Conservation (phyloP, 2,329 filamentous ascomycete species). For the Mollisiaceae sp. region DNA sequence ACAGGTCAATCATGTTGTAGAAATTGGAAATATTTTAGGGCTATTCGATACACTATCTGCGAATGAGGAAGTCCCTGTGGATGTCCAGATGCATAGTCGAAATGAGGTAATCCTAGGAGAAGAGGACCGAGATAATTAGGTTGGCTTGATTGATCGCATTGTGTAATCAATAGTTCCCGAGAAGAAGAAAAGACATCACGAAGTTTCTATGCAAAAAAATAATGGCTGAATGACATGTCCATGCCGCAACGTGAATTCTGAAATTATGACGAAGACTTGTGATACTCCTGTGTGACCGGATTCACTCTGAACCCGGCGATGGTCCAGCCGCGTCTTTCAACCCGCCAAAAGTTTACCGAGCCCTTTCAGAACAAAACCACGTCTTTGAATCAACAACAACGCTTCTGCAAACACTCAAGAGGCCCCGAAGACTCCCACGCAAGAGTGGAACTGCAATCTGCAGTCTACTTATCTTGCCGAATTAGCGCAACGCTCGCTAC, state of each 20-base stretch:
- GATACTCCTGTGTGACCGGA: slow-evolving; percentile 14
- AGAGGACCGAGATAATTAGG: background rate
- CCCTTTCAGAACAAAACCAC: slow-evolving; percentile 5
- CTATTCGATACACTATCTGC: background rate
- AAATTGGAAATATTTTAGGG: background rate
- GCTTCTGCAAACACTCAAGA: slow-evolving; percentile 1
- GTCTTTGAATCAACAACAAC: background rate
- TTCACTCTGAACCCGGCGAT: background rate
- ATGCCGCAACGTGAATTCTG: background rate
- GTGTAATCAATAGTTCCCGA: background rate
- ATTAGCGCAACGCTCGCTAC: background rate
- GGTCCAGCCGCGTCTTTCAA: slow-evolving; percentile 2
- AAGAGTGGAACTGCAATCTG: slow-evolving; percentile 9
- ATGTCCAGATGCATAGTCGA: background rate
- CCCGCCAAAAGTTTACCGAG: background rate
- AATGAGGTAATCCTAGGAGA: background rate
- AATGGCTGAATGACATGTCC: slow-evolving; percentile 7
- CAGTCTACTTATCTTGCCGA: slow-evolving; percentile 10
- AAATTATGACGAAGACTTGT: slow-evolving; percentile 13
- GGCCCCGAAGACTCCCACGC: background rate
- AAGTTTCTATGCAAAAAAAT: background rate
- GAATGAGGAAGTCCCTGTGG: background rate
- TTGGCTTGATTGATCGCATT: background rate
- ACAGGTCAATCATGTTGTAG: background rate
- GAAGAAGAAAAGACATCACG: background rate